Evolutionary conservation across 179 eudicot species (phyloP).

Genomic region (Silene coronaria): DNA sequence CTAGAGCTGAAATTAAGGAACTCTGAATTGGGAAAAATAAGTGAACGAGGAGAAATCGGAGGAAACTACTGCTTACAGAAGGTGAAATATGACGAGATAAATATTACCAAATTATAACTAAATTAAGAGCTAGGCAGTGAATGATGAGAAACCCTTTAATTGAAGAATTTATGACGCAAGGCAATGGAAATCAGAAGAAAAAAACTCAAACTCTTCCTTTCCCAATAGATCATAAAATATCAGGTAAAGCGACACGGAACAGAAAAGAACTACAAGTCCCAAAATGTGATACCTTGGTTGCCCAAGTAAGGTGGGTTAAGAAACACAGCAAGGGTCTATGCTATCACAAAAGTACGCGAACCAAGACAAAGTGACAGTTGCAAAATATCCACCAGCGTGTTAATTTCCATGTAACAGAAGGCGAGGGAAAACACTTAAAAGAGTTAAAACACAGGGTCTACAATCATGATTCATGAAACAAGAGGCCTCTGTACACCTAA

Average conservation of each 20-base stretch:
- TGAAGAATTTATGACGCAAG: neutral
- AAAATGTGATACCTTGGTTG: neutral
- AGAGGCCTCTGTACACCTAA: neutral
- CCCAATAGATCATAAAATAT: neutral
- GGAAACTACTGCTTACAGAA: too few relatives aligned
- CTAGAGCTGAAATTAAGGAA: too few relatives aligned
- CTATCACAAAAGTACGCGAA: neutral
- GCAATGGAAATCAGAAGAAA: neutral
- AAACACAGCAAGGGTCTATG: neutral
- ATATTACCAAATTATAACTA: too few relatives aligned
- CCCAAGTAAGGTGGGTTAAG: neutral
- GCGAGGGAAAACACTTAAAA: neutral
- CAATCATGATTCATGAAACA: constrained; percentile 6
- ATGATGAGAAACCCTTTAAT: too few relatives aligned
- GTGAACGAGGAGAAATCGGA: too few relatives aligned
- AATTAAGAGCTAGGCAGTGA: too few relatives aligned
- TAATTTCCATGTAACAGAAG: too few relatives aligned
- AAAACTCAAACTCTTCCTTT: neutral
- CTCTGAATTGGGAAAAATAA: too few relatives aligned
- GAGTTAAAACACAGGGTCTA: neutral
- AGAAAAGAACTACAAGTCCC: neutral
- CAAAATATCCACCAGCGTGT: too few relatives aligned
- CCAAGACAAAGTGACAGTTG: neutral
- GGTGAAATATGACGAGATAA: too few relatives aligned
- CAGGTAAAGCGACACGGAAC: neutral